Evolutionary conservation across 176 grass and related monocot species (phyloP), one percentile per base, ranked within the genome.

Genomic region (Calamus simplicifolius): DNA sequence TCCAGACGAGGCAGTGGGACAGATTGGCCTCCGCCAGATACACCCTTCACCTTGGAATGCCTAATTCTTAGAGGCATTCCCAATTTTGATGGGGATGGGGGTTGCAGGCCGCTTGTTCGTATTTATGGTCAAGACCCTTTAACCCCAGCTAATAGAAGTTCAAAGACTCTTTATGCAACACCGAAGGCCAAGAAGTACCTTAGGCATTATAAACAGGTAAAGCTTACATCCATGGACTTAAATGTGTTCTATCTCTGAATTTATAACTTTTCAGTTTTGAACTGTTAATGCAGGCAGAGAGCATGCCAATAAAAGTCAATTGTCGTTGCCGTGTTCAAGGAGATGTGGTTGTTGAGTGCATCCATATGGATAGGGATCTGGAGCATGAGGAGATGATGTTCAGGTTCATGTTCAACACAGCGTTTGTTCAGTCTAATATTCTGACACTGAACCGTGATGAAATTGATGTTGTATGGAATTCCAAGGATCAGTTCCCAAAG

Each of bases 331-430:
- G 64, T 51, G 66, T 82, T 56, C 79, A 76, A 82, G 79, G 73
- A 52, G 79, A 98, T 70, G 93, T 98, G 50, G 87, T 98, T 53
- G 50, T 98, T 67, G 93, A 98, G 66, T 92, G 88, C 69, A 78
- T 92, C 57, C 87, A 98, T 28, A 64, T 85, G 28, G 66, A 74
- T n/a, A 70, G 85, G 61, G 73, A 83, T 76, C 52, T 85, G 27
- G 81, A 88, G 64, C 31, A 64, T 4, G 80, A 88, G 74, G 81
- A 97, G 72, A 84, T 79, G 70, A 92, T 88, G 87, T 92, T 97
- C 58, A 83, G 77, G 5, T 61, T 79, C 61, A 97, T 97, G 93
- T 97, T 97, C 71, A 97, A 97, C 69, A 97, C 93, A 58, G 80
- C 93, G 27, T 97, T 92, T 75, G 30, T 97, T 69, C 80, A 80